Evolutionary conservation across 768 basidiomycete species (phyloP).

Genomic region (Russula earlei): DNA sequence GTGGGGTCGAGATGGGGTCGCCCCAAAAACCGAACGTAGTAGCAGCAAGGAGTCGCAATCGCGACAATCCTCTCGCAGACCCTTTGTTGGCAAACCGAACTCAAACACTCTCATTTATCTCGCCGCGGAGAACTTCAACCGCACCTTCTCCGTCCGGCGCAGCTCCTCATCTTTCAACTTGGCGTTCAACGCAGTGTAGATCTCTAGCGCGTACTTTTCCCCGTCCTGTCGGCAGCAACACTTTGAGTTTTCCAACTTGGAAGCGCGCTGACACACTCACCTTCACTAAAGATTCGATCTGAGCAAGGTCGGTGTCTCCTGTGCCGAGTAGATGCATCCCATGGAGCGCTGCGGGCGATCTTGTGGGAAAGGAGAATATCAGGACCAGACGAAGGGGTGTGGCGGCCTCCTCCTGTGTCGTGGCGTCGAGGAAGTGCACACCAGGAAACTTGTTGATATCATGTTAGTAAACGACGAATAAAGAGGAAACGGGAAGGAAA

Average conservation of each 20-base stretch:
- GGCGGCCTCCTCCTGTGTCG: conserved; percentile 59
- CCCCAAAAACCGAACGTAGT: too few species aligned
- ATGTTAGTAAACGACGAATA: not conserved
- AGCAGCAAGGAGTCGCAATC: not conserved
- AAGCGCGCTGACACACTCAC: conserved; percentile 29
- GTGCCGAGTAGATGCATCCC: conserved; percentile 56
- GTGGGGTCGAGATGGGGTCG: too few species aligned
- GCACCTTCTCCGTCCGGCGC: conserved; percentile 49
- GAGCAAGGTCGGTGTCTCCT: conserved; percentile 42
- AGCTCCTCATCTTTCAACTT: conserved; percentile 60
- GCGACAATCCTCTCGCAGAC: not conserved
- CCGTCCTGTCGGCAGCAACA: conserved; percentile 39
- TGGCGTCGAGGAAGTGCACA: conserved; percentile 66
- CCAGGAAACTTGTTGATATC: conserved; percentile 38
- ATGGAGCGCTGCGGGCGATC: conserved; percentile 38
- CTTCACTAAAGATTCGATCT: conserved; percentile 44
- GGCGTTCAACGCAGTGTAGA: conserved; percentile 46
- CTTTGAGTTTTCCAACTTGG: not conserved
- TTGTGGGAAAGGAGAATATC: conserved; percentile 48
- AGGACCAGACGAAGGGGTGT: conserved; percentile 51
- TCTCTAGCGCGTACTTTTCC: conserved; percentile 51
- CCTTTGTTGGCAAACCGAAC: too few species aligned
- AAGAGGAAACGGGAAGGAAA: not conserved
- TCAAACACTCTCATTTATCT: not conserved
- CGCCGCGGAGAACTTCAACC: conserved; percentile 38